Percentiles rank a stretch among this genome's conserved stretches.
Conservation (phyloP, 1,284 basidiomycete species). For the Sporisorium sorghi region DNA sequence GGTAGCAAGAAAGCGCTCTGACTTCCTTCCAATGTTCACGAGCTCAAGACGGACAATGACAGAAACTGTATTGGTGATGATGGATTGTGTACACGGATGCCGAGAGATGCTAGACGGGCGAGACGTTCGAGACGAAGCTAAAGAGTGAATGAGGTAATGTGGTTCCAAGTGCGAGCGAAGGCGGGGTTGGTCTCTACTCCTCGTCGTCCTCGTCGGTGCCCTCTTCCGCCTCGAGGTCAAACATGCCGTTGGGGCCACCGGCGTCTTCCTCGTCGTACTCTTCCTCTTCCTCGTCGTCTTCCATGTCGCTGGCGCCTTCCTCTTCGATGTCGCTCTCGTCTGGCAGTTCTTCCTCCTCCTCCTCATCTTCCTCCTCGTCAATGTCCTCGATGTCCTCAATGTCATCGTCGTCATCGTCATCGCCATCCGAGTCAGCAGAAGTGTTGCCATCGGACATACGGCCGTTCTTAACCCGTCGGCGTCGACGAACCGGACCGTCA, state of each 20-base stretch:
- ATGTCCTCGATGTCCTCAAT: constrained; percentile 27
- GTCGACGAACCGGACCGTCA: constrained; percentile 33
- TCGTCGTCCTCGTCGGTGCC: constrained; percentile 49
- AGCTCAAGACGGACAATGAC: not conserved
- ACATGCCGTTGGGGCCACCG: constrained; percentile 46
- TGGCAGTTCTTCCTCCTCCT: constrained; percentile 42
- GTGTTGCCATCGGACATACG: constrained; percentile 44
- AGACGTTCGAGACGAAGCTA: too few species aligned
- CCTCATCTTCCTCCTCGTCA: constrained; percentile 34
- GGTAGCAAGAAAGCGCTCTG: not conserved
- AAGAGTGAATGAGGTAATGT: not conserved
- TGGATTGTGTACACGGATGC: not conserved
- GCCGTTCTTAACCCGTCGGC: constrained; percentile 34
- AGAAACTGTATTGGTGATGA: constrained; percentile 1
- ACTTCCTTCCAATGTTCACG: not conserved
- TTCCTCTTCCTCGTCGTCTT: constrained; percentile 53
- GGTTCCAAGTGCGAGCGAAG: not conserved
- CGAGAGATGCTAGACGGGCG: not conserved
- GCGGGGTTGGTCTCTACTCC: constrained; percentile 20
- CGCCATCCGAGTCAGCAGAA: constrained; percentile 44
- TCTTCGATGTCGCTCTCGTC: constrained; percentile 52
- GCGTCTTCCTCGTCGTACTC: constrained; percentile 51
- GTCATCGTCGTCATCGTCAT: constrained; percentile 43
- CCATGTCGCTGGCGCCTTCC: constrained; percentile 47
- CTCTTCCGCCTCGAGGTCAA: constrained; percentile 54